Evolutionary conservation across 768 basidiomycete genomes (phyloP).

Genomic region (Cystofilobasidium capitatum): DNA sequence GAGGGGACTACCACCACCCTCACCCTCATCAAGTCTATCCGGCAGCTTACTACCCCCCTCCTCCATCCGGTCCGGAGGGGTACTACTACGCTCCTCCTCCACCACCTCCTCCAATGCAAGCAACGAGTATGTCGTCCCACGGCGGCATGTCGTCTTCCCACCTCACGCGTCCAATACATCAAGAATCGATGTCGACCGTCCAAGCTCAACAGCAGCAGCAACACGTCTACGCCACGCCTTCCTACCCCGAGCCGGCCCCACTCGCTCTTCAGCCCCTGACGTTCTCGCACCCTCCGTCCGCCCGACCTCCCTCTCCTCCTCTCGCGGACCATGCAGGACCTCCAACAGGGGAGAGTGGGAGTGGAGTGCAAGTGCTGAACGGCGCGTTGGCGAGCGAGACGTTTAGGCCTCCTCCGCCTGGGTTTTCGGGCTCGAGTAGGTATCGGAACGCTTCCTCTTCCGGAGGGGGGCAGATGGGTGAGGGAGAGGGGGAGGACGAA

Average conservation of each 20-base stretch:
- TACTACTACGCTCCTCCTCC: background rate
- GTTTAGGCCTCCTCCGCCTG: constrained; percentile 10
- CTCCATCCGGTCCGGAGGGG: background rate
- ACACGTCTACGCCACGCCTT: background rate
- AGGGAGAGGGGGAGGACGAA: background rate
- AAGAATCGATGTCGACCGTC: too few relatives aligned
- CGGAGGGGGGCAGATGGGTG: background rate
- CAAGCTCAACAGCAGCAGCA: background rate
- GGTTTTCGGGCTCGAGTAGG: constrained; percentile 8
- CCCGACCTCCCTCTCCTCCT: background rate
- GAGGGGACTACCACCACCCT: background rate
- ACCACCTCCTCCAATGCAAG: too few relatives aligned
- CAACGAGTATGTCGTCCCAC: too few relatives aligned
- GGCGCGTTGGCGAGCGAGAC: background rate
- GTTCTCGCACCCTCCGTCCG: constrained; percentile 7
- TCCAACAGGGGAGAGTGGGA: background rate
- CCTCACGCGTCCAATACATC: too few relatives aligned
- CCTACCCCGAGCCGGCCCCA: constrained; percentile 9
- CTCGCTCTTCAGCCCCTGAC: constrained; percentile 19
- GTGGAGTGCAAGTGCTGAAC: background rate
- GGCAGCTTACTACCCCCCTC: background rate
- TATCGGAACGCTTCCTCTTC: too few relatives aligned
- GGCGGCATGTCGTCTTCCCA: too few relatives aligned
- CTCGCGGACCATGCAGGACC: background rate
- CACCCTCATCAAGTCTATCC: background rate